phyloP scores from a whole-genome alignment of 2,329 filamentous ascomycete species.

The Ophiobolus disseminans region DNA sequence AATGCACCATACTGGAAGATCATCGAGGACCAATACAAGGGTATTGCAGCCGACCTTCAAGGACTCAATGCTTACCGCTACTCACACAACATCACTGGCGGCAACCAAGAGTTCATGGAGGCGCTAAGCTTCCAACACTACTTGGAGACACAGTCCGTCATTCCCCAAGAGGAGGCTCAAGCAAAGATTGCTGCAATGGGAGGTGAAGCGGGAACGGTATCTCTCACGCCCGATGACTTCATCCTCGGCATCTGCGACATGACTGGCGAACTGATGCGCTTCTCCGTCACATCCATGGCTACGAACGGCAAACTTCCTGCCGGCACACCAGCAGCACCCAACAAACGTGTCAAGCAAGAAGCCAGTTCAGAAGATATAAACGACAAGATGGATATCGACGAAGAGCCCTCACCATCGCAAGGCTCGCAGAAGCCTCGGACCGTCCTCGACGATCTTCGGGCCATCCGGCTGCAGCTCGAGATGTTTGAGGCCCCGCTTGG shows the following conservation, averaged over 20 bases:
- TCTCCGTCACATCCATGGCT: constrained; percentile 87
- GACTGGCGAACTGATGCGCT: constrained; percentile 95
- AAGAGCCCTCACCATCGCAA: constrained; percentile 23
- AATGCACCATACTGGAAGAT: constrained; percentile 72
- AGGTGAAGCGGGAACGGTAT: constrained; percentile 58
- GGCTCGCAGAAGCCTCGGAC: constrained; percentile 54
- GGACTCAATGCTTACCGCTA: constrained; percentile 86
- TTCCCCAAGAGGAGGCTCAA: constrained; percentile 69
- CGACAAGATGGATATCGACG: constrained; percentile 48
- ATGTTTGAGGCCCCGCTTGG: constrained; percentile 65
- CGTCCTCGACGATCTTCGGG: constrained; percentile 83
- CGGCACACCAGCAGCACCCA: constrained; percentile 41
- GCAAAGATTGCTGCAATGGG: constrained; percentile 48
- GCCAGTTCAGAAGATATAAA: constrained; percentile 22
- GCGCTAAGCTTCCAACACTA: constrained; percentile 90
- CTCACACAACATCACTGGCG: constrained; percentile 74
- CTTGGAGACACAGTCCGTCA: constrained; percentile 75
- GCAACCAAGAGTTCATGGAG: constrained; percentile 94
- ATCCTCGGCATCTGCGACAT: constrained; percentile 91
- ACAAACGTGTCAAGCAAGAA: constrained; percentile 39
- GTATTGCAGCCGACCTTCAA: constrained; percentile 75
- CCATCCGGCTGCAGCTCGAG: constrained; percentile 78
- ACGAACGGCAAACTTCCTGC: constrained; percentile 67
- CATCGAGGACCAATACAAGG: constrained; percentile 72
- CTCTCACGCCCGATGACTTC: constrained; percentile 82